phyloP scores from a whole-genome alignment of 768 basidiomycete genomes.

The Pleurotus ostreatus region DNA sequence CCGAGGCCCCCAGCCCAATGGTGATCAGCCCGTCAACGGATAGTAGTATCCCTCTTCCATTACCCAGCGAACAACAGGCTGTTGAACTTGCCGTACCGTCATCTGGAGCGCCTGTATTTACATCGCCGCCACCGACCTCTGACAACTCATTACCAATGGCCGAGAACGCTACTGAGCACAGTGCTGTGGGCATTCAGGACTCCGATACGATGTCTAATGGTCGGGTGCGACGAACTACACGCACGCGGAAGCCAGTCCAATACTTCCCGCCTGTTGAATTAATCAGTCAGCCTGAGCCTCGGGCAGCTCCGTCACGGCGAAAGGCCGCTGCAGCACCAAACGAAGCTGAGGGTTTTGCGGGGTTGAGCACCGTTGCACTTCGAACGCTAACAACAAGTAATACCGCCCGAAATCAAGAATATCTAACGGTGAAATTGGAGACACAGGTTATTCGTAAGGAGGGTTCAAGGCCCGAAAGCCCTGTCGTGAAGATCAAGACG shows the following conservation, averaged over 20 bases:
- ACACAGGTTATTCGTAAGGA: slow-evolving; percentile 68
- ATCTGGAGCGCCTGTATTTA: too few species aligned
- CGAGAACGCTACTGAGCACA: background rate
- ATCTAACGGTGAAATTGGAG: slow-evolving; percentile 54
- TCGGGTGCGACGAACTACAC: slow-evolving; percentile 45
- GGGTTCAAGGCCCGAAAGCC: slow-evolving; percentile 73
- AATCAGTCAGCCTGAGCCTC: slow-evolving; percentile 26
- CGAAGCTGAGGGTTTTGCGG: slow-evolving; percentile 44
- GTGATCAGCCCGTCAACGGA: background rate
- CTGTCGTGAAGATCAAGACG: slow-evolving; percentile 69
- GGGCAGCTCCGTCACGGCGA: slow-evolving; percentile 36
- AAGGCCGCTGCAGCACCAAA: slow-evolving; percentile 29
- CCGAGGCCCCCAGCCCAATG: background rate
- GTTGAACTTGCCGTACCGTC: too few species aligned
- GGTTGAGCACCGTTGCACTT: slow-evolving; percentile 67
- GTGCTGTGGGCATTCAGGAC: background rate
- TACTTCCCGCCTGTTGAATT: slow-evolving; percentile 32
- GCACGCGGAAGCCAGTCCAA: slow-evolving; percentile 38
- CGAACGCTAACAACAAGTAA: slow-evolving; percentile 70
- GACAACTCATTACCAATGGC: background rate
- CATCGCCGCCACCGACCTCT: background rate
- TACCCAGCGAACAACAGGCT: too few species aligned
- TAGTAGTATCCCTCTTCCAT: slow-evolving; percentile 10
- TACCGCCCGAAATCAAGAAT: slow-evolving; percentile 69
- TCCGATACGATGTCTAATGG: slow-evolving; percentile 2